phyloP scores from a whole-genome alignment of 129 eudicot species.

The Flaveria trinervia region DNA sequence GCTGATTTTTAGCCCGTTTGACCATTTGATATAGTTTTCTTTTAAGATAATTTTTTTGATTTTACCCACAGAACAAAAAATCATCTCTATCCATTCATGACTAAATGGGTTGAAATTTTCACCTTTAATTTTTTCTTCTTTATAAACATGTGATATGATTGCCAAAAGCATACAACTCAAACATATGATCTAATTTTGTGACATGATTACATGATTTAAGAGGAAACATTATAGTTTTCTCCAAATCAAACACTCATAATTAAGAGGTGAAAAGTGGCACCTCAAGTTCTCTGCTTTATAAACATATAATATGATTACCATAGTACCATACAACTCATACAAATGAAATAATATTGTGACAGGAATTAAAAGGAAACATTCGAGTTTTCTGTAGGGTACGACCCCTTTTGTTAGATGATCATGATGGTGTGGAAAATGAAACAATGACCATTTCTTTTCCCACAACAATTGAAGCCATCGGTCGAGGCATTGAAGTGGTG shows the following conservation, averaged over 20 bases:
- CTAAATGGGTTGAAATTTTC: no score
- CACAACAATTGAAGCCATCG: conserved; percentile 59
- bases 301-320: not conserved
- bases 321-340: conserved; percentile 17
- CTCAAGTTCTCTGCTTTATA: not conserved
- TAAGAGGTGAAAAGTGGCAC: not conserved
- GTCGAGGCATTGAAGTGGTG: conserved; percentile 80
- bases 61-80: not conserved
- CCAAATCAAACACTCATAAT: not conserved
- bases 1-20: not conserved
- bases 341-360: conserved; percentile 17
- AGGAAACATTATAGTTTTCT: no score
- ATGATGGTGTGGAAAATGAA: conserved; percentile 44
- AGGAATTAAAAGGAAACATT: conserved; percentile 96
- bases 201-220: no score
- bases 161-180: no score
- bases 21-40: not conserved
- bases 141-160: no score
- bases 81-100: not conserved
- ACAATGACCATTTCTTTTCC: conserved; percentile 66
- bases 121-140: no score
- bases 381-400: conserved; percentile 97
- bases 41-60: not conserved
- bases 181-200: no score
- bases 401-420: conserved; percentile 72